A percentile compares a stretch with the other conserved stretches of the same genome.
phyloP scores from a whole-genome alignment of 495 filamentous ascomycete species.

The Penicillium canescens region DNA sequence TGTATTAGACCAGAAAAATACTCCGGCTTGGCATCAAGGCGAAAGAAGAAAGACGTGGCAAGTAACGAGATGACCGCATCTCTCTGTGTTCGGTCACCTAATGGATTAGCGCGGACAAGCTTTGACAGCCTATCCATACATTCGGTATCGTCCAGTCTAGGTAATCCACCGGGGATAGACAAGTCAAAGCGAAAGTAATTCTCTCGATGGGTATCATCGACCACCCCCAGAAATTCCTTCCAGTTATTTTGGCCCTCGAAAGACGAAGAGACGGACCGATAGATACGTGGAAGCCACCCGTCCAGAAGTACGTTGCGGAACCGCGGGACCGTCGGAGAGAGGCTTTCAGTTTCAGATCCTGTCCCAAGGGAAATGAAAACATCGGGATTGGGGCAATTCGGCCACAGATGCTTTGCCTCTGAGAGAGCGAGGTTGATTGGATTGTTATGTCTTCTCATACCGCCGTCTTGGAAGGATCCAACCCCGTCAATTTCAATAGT shows the following conservation, averaged over 20 bases:
- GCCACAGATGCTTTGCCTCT: slow-evolving; percentile 25
- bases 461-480: slow-evolving; percentile 28
- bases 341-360: slow-evolving; percentile 6
- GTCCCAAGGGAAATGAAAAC: slow-evolving; percentile 29
- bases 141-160: slow-evolving; percentile 5
- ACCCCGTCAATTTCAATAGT: slow-evolving; percentile 14
- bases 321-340: background rate
- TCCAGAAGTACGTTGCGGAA: slow-evolving; percentile 13
- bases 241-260: slow-evolving; percentile 9
- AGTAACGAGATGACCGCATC: slow-evolving; percentile 5
- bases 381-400: slow-evolving; percentile 11
- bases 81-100: background rate
- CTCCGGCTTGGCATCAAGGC: slow-evolving; percentile 3
- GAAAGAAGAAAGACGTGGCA: slow-evolving; percentile 3
- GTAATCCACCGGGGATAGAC: slow-evolving; percentile 2
- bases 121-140: slow-evolving; percentile 4
- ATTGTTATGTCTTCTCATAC: slow-evolving; percentile 33
- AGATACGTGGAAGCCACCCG: slow-evolving; percentile 13
- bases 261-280: slow-evolving; percentile 3
- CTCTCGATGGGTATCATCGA: background rate
- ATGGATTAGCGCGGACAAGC: background rate
- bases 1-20: background rate
- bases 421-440: slow-evolving; percentile 30
- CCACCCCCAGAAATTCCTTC: slow-evolving; percentile 1
- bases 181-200: slow-evolving; percentile 4